Evolutionary conservation across 768 basidiomycete species (phyloP), one percentile per base, ranked within the genome.

Genomic region (Plicaturopsis crispa): DNA sequence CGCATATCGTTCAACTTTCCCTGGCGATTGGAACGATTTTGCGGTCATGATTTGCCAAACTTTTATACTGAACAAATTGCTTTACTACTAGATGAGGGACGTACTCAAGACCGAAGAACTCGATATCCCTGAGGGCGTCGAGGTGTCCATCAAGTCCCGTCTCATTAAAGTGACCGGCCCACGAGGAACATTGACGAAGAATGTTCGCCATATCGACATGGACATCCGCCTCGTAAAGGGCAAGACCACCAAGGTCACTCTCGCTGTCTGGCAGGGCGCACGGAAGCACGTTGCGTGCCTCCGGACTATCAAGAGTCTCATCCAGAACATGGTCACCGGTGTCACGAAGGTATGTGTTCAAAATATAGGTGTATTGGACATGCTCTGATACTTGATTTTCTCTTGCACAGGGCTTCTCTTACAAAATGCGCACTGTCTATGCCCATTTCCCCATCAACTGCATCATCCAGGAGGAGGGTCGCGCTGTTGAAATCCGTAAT

Each of bases 391-490:
- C 10, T 28, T 28, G 26, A 41, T 32, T 37, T 31, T n/a, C 16
- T 33, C 5, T n/a, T n/a, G n/a, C n/a, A 8, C 50, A 93, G 93
- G 96, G 96, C 46, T 99, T 98, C 81, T 80, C 81, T 53, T 99
- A 99, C 79, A 99, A 98, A 84, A 97, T 99, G 94, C 89, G 93
- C 52, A 77, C 91, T 19, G 96, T 99, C 37, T 99, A 98, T 58
- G 96, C 96, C 52, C 96, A 99, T 73, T 99, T 99, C 74, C 96
- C 96, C 44, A 96, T 99, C 75, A 99, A 99, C 73, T 84, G 84
- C 60, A 94, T 96, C 61, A 88, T 94, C 54, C 81, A 86, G 60
- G 78, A 86, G 6, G 61, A 61, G 43, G 89, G 86, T 38, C 60
- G 55, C 26, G 62, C 76, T 34, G 63, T 93, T 33, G 92, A 94